Evolutionary conservation across 371 early-diverging fungal genomes (phyloP).

Genomic region (Cokeromyces recurvatus): DNA sequence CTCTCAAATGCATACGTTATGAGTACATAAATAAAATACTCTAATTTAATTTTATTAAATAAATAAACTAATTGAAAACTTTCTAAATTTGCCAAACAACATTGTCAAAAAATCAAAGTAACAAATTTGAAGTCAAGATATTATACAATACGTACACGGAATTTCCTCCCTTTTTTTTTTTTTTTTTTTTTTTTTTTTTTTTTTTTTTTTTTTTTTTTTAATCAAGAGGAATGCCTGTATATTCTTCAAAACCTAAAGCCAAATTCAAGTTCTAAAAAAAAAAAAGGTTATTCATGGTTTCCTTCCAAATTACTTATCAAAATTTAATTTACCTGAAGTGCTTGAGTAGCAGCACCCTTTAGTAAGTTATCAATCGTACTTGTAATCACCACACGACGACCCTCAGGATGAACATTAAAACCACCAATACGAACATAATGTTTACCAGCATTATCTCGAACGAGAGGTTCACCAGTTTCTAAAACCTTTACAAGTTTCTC

Average conservation of each 20-base stretch:
- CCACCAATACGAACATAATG: constrained; percentile 91
- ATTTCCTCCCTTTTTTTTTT: too few relatives aligned
- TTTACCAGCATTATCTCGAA: constrained; percentile 80
- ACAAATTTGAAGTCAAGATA: too few relatives aligned
- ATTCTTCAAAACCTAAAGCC: constrained; percentile 76
- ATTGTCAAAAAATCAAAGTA: too few relatives aligned
- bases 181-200: too few relatives aligned
- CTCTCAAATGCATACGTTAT: too few relatives aligned
- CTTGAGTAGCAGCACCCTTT: constrained; percentile 97
- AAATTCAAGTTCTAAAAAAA: constrained; percentile 65
- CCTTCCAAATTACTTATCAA: not conserved
- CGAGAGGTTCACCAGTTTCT: constrained; percentile 72
- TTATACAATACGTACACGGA: too few relatives aligned
- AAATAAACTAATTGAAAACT: too few relatives aligned
- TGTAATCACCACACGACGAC: constrained; percentile 83
- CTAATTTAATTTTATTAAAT: too few relatives aligned
- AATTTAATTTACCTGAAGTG: constrained; percentile 60
- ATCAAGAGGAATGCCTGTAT: constrained; percentile 66
- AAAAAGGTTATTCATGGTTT: not conserved
- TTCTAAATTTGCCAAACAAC: too few relatives aligned
- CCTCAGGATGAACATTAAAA: constrained; percentile 76
- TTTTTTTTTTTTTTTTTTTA: too few relatives aligned
- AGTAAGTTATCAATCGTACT: constrained; percentile 93
- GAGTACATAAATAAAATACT: too few relatives aligned
- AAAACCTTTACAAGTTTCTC: constrained; percentile 81